Evolutionary conservation across 306 rosid species (phyloP), one percentile per base, ranked within the genome.

Genomic region (Coriaria nepalensis): DNA sequence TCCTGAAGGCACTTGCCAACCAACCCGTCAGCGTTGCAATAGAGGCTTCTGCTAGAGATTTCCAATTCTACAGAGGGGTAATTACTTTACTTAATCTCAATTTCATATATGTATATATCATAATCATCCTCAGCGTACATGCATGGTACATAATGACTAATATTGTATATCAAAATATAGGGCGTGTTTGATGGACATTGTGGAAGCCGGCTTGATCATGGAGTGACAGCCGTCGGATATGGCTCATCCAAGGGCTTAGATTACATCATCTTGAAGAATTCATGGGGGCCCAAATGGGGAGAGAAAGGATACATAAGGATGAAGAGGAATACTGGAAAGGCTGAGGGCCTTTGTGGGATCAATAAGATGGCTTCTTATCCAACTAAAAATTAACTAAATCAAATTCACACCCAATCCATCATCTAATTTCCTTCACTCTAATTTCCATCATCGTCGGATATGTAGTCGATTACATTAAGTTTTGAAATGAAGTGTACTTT

Each of bases 211-310:
- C 67, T 82, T 13, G 83, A 82, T 65, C 86, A 78, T n/a, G 83
- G 93, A 45, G 93, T 82, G 49, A 56, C 83, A 7, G 86, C 93
- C 4, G 81, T 82, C 54, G 93, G 86, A 61, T 82, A 82, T 14
- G 93, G 81, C 4, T 61, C 76, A 50, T 62, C 83, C 15, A 78
- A 69, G 49, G 74, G 80, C 0, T 14, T 62, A 57, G 83, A 75
- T 52, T 81, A 81, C 47, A 53, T 78, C 56, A 67, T 49, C 20
- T 82, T 81, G 39, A 81, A 69, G 59, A 75, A 81, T 35, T 81
- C 83, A 7, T 81, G 93, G 83, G 93, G 86, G 14, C 47, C 78
- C 13, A 81, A 78, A 50, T 78, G 93, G 86, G 86, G 93, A 45
- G 86, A 81, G 60, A 78, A 70, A 52, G 93, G 86, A 7, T 75